Evolutionary conservation across 1,284 basidiomycete genomes (phyloP), one percentile per base, ranked within the genome.

Genomic region (Ganoderma meredithae): DNA sequence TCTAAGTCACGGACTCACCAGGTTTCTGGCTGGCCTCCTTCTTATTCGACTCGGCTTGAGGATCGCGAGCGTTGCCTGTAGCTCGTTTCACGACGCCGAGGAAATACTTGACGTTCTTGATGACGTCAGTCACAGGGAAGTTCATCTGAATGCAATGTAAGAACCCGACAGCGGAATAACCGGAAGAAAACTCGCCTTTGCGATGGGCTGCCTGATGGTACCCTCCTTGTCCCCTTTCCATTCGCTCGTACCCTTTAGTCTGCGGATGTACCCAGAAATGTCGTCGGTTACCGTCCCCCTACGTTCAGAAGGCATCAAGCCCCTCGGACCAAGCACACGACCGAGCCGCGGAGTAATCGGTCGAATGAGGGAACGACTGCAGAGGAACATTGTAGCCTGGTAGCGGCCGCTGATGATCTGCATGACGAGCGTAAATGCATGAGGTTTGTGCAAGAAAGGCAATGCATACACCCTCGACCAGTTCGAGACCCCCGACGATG

Each of bases 221-320:
- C 97, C 97, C 40, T 86, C 81, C 77, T 93, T 92, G 82, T 99
- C 96, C 13, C 95, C 94, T 79, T 91, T 94, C 96, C 97, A 99
- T 78, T 98, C 96, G 66, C 92, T 90, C 13, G 91, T 92, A 13
- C 94, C 95, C 64, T 90, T 89, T 36, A 97, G 87, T 69, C 91
- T 89, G 73, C 88, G 85, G 68, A 99, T 91, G 68, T 93, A 95
- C 17, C 90, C 89, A 17, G 84, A 90, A 66, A 98, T 85, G 69
- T 97, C 94, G 64, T 95, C 92, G 0, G 94, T 95, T 9, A 99
- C 97, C 0, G 97, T 98, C 3, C 97, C 97, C 72, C 97, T 88
- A 80, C 97, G 92, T 70, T 93, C 93, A 9, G 94, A 95, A 17
- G 97, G 97, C 96, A 99, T 99, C 64, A 99, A 82, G 70, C 97